Evolutionary conservation across 176 grass and related monocot species (phyloP).

Genomic region (Oryza glumipatula): DNA sequence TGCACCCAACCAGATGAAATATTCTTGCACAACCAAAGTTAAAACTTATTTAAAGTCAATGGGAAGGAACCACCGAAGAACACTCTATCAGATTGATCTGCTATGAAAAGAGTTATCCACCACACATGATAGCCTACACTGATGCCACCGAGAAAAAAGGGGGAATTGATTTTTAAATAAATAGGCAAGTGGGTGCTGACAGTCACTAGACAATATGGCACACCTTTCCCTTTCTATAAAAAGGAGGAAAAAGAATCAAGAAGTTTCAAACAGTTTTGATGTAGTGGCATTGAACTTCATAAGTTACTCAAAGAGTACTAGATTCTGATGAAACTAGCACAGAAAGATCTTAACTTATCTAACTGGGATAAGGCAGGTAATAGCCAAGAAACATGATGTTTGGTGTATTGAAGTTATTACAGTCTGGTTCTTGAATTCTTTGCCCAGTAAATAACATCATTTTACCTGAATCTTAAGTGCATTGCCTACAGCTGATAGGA

Average conservation of each 20-base stretch:
- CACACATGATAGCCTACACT: background rate
- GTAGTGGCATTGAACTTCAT: background rate
- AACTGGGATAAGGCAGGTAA: background rate
- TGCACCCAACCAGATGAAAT: background rate
- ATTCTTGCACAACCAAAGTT: background rate
- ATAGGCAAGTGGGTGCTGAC: background rate
- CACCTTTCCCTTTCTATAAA: background rate
- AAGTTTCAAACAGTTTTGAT: background rate
- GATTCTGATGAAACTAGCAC: constrained; percentile 8
- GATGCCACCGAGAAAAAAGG: background rate
- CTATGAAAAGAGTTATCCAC: constrained; percentile 17
- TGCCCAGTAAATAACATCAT: constrained; percentile 16
- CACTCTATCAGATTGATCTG: background rate
- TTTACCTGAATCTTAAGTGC: constrained; percentile 98
- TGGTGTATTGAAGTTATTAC: constrained; percentile 1
- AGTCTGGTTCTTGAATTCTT: constrained; percentile 20
- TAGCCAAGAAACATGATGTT: constrained; percentile 3
- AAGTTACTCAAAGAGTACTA: constrained; percentile 2
- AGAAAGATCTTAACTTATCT: background rate
- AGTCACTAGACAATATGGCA: background rate
- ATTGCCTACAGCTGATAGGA: constrained; percentile 94
- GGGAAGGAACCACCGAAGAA: background rate
- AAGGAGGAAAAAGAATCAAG: background rate
- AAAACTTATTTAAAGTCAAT: background rate
- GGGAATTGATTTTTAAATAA: background rate